Evolutionary conservation across 805 yeast genomes (phyloP).

Genomic region (Saturnispora serradocipensis): DNA sequence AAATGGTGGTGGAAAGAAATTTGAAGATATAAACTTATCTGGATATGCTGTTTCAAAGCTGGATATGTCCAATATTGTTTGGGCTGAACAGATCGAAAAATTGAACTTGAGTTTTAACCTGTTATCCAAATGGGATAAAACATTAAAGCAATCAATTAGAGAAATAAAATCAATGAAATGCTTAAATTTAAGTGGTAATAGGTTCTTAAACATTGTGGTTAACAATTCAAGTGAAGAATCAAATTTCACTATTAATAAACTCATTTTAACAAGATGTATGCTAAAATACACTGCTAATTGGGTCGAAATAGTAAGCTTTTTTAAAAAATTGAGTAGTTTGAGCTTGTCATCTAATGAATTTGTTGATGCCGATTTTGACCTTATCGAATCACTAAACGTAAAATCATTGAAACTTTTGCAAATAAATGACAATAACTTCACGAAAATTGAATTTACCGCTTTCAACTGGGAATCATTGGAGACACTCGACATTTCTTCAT

Average conservation of each 20-base stretch:
- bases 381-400: neutral
- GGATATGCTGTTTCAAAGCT: slow-evolving; percentile 27
- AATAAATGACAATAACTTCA: neutral
- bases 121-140: neutral
- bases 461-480: neutral
- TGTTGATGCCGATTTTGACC: neutral
- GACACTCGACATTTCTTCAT: neutral
- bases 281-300: neutral
- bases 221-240: neutral
- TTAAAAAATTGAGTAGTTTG: slow-evolving; percentile 35
- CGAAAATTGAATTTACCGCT: neutral
- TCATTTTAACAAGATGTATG: slow-evolving; percentile 3
- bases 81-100: slow-evolving; percentile 21
- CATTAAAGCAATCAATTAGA: slow-evolving; percentile 25
- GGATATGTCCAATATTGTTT: slow-evolving; percentile 27
- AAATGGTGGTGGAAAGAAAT: neutral
- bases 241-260: neutral
- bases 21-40: slow-evolving; percentile 22
- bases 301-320: slow-evolving; percentile 20
- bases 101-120: slow-evolving; percentile 2
- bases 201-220: slow-evolving; percentile 23
- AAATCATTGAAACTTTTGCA: neutral
- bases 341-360: slow-evolving; percentile 12
- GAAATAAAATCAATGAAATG: slow-evolving; percentile 28
- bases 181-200: slow-evolving; percentile 49